Conservation (phyloP, 495 filamentous ascomycete species). For the Platismatia glauca region DNA sequence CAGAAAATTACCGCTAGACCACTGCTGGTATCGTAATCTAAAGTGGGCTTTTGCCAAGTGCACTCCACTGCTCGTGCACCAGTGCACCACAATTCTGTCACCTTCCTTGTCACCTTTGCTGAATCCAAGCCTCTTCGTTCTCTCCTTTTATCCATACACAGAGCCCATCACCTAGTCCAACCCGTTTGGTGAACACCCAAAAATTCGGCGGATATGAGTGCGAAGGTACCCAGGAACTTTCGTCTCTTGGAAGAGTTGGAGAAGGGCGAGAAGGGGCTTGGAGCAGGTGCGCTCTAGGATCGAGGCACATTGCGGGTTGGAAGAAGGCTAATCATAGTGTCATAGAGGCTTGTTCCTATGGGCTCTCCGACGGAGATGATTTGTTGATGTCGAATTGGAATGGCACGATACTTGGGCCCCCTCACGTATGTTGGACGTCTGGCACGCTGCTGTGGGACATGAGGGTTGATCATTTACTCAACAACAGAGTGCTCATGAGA, state of each 20-base stretch:
- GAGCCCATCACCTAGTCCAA: neutral
- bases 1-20: slow-evolving; percentile 2
- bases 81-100: neutral
- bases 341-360: slow-evolving; percentile 92
- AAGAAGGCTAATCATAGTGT: slow-evolving; percentile 15
- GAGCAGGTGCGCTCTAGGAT: slow-evolving; percentile 58
- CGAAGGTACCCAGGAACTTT: slow-evolving; percentile 92
- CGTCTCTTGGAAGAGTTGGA: slow-evolving; percentile 93
- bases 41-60: slow-evolving; percentile 4
- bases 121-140: too few species aligned
- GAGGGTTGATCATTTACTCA: slow-evolving; percentile 15
- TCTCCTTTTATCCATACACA: too few species aligned
- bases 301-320: slow-evolving; percentile 9
- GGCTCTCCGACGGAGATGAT: slow-evolving; percentile 88
- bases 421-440: slow-evolving; percentile 59
- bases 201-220: slow-evolving; percentile 45
- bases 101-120: too few species aligned
- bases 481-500: slow-evolving; percentile 82
- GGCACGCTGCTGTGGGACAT: slow-evolving; percentile 1
- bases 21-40: neutral
- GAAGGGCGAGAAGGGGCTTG: slow-evolving; percentile 95
- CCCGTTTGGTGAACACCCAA: neutral
- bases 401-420: slow-evolving; percentile 91
- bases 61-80: neutral
- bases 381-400: slow-evolving; percentile 98